phyloP scores from a whole-genome alignment of 2,329 filamentous ascomycete species.

The Aspergillus uvarum region DNA sequence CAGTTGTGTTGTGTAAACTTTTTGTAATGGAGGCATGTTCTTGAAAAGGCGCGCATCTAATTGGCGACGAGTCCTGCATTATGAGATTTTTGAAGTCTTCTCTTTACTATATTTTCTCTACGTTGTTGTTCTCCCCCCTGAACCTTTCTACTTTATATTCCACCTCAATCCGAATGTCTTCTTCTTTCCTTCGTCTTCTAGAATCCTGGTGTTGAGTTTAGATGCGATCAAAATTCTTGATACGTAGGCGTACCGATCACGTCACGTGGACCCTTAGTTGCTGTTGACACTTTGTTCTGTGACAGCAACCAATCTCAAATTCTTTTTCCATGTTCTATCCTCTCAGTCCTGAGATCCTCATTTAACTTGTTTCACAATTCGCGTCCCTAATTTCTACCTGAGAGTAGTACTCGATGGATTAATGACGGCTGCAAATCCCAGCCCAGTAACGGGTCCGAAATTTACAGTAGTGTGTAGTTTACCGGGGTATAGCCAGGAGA shows the following conservation, averaged over 20 bases:
- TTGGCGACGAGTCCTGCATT: conserved; percentile 22
- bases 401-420: too few relatives aligned
- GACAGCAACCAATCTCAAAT: too few relatives aligned
- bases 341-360: too few relatives aligned
- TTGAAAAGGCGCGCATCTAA: conserved; percentile 17
- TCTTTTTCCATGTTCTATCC: too few relatives aligned
- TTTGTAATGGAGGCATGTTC: conserved; percentile 17
- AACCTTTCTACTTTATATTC: conserved; percentile 1
- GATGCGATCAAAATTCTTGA: conserved; percentile 20
- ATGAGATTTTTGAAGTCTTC: conserved; percentile 20
- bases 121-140: conserved; percentile 9
- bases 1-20: conserved; percentile 25
- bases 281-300: too few relatives aligned
- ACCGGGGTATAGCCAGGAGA: too few relatives aligned
- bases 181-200: conserved; percentile 14
- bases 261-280: too few relatives aligned
- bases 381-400: too few relatives aligned
- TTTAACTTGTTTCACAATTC: too few relatives aligned
- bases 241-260: conserved; percentile 20
- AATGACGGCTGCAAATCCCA: too few relatives aligned
- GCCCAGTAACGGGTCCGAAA: too few relatives aligned
- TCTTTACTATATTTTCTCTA: conserved; percentile 11
- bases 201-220: conserved; percentile 23
- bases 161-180: background rate
- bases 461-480: too few relatives aligned